Base-by-base conservation (phyloP, 2,329 filamentous ascomycete species). In the Aspergillus udagawae region DNA sequence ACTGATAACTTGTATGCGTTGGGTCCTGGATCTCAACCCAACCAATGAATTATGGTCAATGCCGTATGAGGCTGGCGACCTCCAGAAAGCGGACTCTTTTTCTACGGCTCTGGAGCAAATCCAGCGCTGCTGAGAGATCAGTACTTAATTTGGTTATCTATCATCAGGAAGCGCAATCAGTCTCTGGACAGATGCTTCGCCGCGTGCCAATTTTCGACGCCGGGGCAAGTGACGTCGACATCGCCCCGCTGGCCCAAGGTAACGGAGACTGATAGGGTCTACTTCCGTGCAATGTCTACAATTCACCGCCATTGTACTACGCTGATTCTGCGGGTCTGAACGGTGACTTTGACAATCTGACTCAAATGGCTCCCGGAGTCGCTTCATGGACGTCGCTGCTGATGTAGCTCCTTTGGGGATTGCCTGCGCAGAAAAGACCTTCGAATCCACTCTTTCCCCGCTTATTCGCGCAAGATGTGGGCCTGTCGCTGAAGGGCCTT, bases 261-360 rank as follows among this genome's bases (percentile, higher is more conserved):
- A 25, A 53, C 23, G 51, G 51, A 9, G 51, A 48, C 51, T 32
- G 21, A 17, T 48, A 48, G n/a, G 28, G 51, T 7, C 41, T 53
- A 27, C 47, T 45, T 27, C 23, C 35, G 41, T 53, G 51, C 51
- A 53, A 53, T 42, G 51, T 32, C 25, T 53, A 53, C 23, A 53
- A 53, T 32, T 25, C 51, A 17, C 51, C 51, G 20, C 51, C 51
- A 25, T 27, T 53, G 41, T 53, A 48, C 12, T 53, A 53, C 27
- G 10, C 42, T 9, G 41, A 48, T 20, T n/a, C 51, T 14, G 51
- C 38, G 2, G 25, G 20, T 14, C 28, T 53, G 38, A 53, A 53
- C 28, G 51, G 51, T 17, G 42, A 53, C 10, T 53, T 20, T 20
- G 48, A 53, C 41, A 53, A 53, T 27, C 25, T 53, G 41, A 53